phyloP scores from a whole-genome alignment of 2,329 filamentous ascomycete genomes.

The Colletotrichum camelliae region DNA sequence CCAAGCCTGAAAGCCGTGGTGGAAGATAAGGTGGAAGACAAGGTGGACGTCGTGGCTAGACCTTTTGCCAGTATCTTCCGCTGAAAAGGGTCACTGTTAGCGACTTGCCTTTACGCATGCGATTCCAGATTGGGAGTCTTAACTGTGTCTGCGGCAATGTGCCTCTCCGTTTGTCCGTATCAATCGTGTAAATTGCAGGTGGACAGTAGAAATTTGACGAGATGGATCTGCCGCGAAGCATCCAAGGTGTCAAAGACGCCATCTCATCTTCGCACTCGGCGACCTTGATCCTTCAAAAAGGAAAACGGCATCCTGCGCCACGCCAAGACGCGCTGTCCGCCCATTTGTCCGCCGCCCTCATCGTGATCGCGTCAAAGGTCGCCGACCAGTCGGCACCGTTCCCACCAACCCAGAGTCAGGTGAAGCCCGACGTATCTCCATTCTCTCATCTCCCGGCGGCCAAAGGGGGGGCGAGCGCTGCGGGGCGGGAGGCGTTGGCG shows the following conservation, averaged over 20 bases:
- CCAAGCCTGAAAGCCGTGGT: neutral
- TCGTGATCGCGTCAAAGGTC: neutral
- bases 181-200: neutral
- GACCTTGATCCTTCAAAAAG: neutral
- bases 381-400: neutral
- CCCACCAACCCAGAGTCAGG: neutral
- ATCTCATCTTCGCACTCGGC: neutral
- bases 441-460: neutral
- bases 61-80: fast-evolving
- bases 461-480: neutral
- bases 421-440: neutral
- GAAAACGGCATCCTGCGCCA: neutral
- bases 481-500: neutral
- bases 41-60: neutral
- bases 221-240: neutral
- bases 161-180: neutral
- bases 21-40: neutral
- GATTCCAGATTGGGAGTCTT: neutral
- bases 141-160: neutral
- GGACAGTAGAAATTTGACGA: neutral
- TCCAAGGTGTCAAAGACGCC: neutral
- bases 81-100: neutral
- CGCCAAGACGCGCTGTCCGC: neutral
- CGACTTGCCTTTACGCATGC: neutral
- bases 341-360: neutral